Base-by-base conservation (phyloP, 768 basidiomycete genomes). In the Holtermannia corniformis region DNA sequence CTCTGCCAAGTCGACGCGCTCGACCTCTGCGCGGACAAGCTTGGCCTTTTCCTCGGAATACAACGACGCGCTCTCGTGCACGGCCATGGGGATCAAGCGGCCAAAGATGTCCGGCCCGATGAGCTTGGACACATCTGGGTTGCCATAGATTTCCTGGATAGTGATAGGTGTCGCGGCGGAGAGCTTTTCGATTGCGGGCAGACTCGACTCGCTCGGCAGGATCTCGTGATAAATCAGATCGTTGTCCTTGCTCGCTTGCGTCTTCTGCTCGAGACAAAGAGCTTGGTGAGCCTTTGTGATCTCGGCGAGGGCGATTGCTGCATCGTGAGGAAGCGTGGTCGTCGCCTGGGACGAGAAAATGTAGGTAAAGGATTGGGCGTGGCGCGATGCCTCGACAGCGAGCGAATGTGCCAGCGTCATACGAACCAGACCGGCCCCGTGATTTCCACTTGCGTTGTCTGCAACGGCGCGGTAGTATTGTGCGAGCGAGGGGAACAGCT, bases 1-100 rank as follows among this genome's bases (percentile, higher is more conserved):
- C 65, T 95, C 90, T 0, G 85, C 83, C 21, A 80, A 75, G 57
- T 96, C 92, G 0, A 82, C 84, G 49, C 82, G 81, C 76, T 96
- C 93, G 5, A 85, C 86, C 70, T 97, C 91, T 4, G 77, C 81
- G 40, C 95, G 79, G 5, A 91, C 89, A 23, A 87, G 68, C 72
- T 99, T 97, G 20, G 93, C 95, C 75, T 97, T 97, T 75, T 99
- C 95, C 72, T 99, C 95, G 0, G 90, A 93, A 72, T 99, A 99
- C 13, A 99, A 83, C 54, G 85, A 87, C 13, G 93, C 93, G 58
- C 86, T 87, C 74, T 96, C 92, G 68, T 96, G 92, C 4, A 99
- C 90, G 61, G 86, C 86, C 42, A 99, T 76, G 12, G 95, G 95
- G 27, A 99, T 79, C 3, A 99, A 80, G 42, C 83, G 79, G 55